phyloP scores from a whole-genome alignment of 139 green algal genomes.

The Closterium sp. region DNA sequence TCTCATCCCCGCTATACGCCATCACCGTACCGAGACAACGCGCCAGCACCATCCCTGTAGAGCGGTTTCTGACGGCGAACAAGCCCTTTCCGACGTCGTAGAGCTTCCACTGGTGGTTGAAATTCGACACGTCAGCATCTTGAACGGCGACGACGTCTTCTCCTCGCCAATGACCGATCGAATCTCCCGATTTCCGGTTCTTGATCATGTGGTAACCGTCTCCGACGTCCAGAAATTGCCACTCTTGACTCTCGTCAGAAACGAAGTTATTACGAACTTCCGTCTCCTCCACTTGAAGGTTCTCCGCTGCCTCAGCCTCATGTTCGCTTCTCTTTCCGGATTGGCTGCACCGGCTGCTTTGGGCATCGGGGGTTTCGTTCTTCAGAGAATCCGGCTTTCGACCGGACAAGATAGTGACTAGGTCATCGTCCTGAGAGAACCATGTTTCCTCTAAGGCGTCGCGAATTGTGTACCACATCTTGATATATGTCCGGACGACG shows the following conservation, averaged over 20 bases:
- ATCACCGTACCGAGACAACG: background rate
- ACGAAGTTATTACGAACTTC: no score
- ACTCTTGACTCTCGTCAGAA: background rate
- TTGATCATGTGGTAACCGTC: background rate
- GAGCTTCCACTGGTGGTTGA: background rate
- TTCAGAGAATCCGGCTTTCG: background rate
- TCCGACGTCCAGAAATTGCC: background rate
- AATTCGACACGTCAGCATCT: background rate
- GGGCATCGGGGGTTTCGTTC: background rate
- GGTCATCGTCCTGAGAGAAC: background rate
- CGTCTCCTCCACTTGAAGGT: background rate
- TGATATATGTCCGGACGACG: background rate
- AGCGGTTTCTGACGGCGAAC: background rate
- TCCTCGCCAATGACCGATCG: background rate
- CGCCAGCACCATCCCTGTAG: background rate
- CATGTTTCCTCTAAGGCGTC: background rate
- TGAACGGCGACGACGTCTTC: background rate
- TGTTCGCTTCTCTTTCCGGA: background rate
- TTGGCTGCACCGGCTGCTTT: background rate
- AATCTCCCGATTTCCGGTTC: background rate
- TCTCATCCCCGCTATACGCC: background rate
- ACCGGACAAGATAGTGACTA: background rate
- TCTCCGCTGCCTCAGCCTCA: background rate
- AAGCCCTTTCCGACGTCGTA: background rate
- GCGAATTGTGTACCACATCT: background rate